Percentiles rank a stretch among this genome's conserved stretches.
phyloP scores from a whole-genome alignment of 345 rosid species.

The Murraya koenigii region DNA sequence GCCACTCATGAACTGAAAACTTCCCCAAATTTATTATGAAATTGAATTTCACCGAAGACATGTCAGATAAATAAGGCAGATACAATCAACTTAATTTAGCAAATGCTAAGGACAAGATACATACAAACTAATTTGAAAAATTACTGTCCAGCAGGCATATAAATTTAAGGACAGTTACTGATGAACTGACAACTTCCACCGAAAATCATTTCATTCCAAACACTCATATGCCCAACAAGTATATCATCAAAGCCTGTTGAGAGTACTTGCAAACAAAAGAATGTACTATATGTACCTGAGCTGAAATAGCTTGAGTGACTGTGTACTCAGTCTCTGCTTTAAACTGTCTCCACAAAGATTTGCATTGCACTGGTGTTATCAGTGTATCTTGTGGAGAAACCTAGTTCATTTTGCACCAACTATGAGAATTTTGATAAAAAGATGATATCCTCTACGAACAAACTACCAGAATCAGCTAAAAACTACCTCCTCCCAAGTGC shows the following conservation, averaged over 20 bases:
- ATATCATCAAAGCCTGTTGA: background rate
- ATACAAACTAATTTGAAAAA: background rate
- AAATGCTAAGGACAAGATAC: background rate
- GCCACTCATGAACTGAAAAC: background rate
- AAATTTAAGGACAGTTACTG: background rate
- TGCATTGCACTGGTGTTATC: conserved; percentile 74
- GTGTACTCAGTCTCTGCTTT: conserved; percentile 66
- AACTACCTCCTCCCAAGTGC: conserved; percentile 72
- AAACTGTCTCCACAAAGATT: conserved; percentile 84
- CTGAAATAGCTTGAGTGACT: conserved; percentile 72
- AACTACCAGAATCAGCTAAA: background rate
- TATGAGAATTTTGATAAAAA: background rate
- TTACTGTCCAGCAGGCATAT: background rate
- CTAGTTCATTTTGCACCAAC: conserved; percentile 19
- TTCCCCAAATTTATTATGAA: background rate
- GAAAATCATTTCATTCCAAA: background rate
- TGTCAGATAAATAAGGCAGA: background rate
- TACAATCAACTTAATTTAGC: background rate
- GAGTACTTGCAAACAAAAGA: background rate
- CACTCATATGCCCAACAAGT: background rate
- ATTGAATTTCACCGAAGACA: background rate
- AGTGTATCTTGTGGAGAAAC: conserved; percentile 51
- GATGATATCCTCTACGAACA: background rate
- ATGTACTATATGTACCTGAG: conserved; percentile 45
- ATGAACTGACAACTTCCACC: background rate